Evolutionary conservation across 2,329 filamentous ascomycete genomes (phyloP).

Genomic region (Fusarium chlamydosporum): DNA sequence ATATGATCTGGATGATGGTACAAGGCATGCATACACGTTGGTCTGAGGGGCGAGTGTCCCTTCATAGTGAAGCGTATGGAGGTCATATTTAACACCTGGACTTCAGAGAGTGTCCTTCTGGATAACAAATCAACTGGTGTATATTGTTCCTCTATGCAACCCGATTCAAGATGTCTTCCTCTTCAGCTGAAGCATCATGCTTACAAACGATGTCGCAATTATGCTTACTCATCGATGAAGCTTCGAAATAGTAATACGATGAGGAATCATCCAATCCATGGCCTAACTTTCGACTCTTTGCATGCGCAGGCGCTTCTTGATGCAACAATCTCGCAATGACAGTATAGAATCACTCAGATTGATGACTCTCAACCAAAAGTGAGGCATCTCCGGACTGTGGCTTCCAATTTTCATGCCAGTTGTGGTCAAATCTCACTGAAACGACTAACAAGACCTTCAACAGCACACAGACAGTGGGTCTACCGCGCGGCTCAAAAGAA

Average conservation of each 20-base stretch:
- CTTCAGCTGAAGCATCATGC: neutral
- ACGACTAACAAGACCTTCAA: constrained; percentile 9
- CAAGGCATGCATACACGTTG: neutral
- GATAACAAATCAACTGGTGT: neutral
- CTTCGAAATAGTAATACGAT: constrained; percentile 3
- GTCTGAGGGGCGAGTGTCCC: neutral
- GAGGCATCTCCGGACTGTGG: neutral
- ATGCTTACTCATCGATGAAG: constrained; percentile 33
- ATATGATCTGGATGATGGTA: neutral
- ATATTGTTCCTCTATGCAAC: neutral
- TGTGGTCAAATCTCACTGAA: constrained; percentile 1
- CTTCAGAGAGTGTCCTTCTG: neutral
- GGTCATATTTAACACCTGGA: constrained; percentile 1
- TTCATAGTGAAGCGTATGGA: neutral
- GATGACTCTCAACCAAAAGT: neutral
- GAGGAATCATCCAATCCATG: constrained; percentile 9
- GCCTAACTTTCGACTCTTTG: neutral
- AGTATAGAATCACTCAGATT: neutral
- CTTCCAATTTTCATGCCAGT: neutral
- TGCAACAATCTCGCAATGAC: neutral
- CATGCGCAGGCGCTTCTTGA: neutral
- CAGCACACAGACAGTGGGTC: constrained; percentile 8
- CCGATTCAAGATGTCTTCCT: neutral
- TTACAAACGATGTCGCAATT: neutral
- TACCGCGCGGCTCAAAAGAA: constrained; percentile 11